Percentiles rank a stretch among this genome's conserved stretches.
Conservation (phyloP, 176 grass and related monocot genomes). For the Areca catechu region DNA sequence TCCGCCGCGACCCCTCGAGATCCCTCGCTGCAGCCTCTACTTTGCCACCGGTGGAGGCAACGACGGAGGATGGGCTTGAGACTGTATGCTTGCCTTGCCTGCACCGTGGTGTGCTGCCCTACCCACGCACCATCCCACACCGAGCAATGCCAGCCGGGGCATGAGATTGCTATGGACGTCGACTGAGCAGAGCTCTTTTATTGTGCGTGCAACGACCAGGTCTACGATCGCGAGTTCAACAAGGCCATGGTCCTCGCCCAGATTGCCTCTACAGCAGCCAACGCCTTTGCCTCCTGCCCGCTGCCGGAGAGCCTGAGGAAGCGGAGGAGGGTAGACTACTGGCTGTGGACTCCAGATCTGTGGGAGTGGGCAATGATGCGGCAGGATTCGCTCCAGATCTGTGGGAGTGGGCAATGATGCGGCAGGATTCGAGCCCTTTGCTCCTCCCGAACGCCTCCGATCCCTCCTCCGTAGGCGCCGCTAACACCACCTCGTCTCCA, state of each 20-base stretch:
- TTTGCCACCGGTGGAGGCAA: slow-evolving; percentile 1
- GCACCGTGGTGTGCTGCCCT: slow-evolving; percentile 59
- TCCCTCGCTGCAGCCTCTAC: slow-evolving; percentile 51
- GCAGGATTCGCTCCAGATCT: slow-evolving; percentile 4
- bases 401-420: too few relatives aligned
- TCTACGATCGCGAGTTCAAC: slow-evolving; percentile 91
- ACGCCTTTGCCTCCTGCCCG: too few relatives aligned
- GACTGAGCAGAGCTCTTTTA: slow-evolving; percentile 83
- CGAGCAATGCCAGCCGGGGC: slow-evolving; percentile 28
- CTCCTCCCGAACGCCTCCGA: too few relatives aligned
- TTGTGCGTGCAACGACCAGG: slow-evolving; percentile 65
- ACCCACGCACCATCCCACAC: too few relatives aligned
- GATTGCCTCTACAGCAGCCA: too few relatives aligned
- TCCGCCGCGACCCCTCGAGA: slow-evolving; percentile 59
- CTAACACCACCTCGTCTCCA: too few relatives aligned
- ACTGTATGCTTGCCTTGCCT: slow-evolving; percentile 75
- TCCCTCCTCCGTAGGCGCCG: too few relatives aligned
- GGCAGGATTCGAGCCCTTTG: too few relatives aligned
- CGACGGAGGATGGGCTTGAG: slow-evolving; percentile 2
- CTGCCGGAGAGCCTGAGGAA: too few relatives aligned
- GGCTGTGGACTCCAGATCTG: slow-evolving; percentile 68
- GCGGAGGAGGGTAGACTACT: slow-evolving; percentile 61
- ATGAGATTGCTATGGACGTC: slow-evolving; percentile 90
- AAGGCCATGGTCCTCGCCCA: too few relatives aligned
- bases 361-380: slow-evolving; percentile 4